These are phyloP conservation scores for Meripilus lineatus DNA, from an alignment of 1,284 basidiomycete genomes.

Conservation along the genomic window DNA sequence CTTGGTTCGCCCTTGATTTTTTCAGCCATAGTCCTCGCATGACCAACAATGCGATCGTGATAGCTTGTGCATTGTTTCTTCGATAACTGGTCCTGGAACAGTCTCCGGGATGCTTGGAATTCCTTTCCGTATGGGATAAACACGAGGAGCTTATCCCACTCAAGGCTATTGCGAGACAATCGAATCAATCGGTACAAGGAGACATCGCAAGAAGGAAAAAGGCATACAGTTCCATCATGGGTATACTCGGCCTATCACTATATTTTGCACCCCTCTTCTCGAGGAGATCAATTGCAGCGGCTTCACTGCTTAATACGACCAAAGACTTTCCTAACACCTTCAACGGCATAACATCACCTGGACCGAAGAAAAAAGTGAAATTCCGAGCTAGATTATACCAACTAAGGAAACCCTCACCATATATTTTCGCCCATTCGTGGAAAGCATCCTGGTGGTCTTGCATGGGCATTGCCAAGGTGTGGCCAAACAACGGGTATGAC, in stretches of 20 bases:
- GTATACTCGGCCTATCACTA: conserved; percentile 8
- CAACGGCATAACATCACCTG: conserved; percentile 14
- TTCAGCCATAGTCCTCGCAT: conserved; percentile 1
- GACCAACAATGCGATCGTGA: background rate
- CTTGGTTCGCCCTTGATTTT: conserved; percentile 1
- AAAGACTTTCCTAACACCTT: conserved; percentile 10
- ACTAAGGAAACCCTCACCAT: no score
- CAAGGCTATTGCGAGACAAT: conserved; percentile 34
- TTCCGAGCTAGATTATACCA: no score
- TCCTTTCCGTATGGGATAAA: conserved; percentile 31
- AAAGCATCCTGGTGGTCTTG: conserved; percentile 3
- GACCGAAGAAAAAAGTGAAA: no score
- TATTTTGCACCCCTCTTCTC: conserved; percentile 7
- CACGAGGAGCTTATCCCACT: conserved; percentile 48
- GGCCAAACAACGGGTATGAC: conserved; percentile 8
- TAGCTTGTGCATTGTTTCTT: background rate
- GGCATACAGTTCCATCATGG: conserved; percentile 5
- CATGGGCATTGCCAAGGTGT: conserved; percentile 6
- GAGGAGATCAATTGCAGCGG: conserved; percentile 2
- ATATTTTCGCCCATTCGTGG: conserved; percentile 4
- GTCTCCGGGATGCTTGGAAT: conserved; percentile 2
- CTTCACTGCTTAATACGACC: conserved; percentile 11
- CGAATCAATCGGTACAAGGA: background rate
- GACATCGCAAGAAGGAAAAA: no score
- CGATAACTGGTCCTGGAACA: conserved; percentile 3